Conservation (phyloP, 805 yeast species). For the Candida tammaniensis region DNA sequence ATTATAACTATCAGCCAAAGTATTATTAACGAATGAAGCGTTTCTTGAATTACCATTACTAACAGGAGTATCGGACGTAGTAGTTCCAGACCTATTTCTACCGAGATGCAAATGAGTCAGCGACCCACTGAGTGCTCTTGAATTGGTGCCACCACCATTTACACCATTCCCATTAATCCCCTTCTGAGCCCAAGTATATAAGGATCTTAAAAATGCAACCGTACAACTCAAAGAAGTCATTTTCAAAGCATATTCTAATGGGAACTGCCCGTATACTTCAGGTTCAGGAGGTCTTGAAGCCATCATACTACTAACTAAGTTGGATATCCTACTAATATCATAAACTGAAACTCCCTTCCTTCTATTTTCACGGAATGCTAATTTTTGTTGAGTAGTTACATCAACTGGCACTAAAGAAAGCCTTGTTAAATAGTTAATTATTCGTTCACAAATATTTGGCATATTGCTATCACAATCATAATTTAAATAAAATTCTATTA, state of each 20-base stretch:
- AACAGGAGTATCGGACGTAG: slow-evolving; percentile 26
- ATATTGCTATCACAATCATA: slow-evolving; percentile 86
- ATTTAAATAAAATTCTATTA: slow-evolving; percentile 89
- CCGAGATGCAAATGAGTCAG: slow-evolving; percentile 10
- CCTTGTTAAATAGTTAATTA: slow-evolving; percentile 74
- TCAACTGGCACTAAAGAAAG: slow-evolving; percentile 69
- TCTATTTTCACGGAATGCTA: slow-evolving; percentile 39
- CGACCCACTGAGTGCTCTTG: slow-evolving; percentile 5
- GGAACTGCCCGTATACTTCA: slow-evolving; percentile 53
- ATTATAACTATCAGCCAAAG: slow-evolving; percentile 6
- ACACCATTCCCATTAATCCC: slow-evolving; percentile 20
- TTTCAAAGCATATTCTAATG: slow-evolving; percentile 81
- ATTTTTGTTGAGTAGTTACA: slow-evolving; percentile 65
- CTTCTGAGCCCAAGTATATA: slow-evolving; percentile 84
- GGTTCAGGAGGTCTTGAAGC: slow-evolving; percentile 55
- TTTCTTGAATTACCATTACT: slow-evolving; percentile 23
- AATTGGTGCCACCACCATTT: slow-evolving; percentile 2
- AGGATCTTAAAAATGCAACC: slow-evolving; percentile 77
- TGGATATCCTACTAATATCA: slow-evolving; percentile 70
- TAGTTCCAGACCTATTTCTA: slow-evolving; percentile 28
- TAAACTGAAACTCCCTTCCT: slow-evolving; percentile 66
- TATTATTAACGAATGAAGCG: slow-evolving; percentile 19
- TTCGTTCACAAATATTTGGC: slow-evolving; percentile 82
- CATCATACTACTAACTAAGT: slow-evolving; percentile 68
- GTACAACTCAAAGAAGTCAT: slow-evolving; percentile 76